These are phyloP conservation scores for Wickerhamomyces mucosus DNA, from an alignment of 805 yeast species.

Conservation along the genomic window DNA sequence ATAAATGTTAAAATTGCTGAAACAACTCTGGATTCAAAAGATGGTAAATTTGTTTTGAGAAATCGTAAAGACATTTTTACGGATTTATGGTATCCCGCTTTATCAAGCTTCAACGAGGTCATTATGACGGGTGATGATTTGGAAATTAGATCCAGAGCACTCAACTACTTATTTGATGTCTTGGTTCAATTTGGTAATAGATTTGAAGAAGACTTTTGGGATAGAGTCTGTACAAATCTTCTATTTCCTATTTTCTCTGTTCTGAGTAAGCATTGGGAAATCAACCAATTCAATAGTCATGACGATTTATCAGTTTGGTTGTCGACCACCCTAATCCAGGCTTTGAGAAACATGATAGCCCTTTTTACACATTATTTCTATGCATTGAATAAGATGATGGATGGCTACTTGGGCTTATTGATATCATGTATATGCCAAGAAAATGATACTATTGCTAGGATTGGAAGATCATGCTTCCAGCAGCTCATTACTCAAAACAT, in stretches of 20 bases:
- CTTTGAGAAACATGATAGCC: constrained; percentile 78
- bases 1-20: constrained; percentile 53
- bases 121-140: constrained; percentile 91
- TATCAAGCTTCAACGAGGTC: constrained; percentile 76
- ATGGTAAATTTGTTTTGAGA: constrained; percentile 10
- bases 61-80: constrained; percentile 35
- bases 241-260: constrained; percentile 87
- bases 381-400: constrained; percentile 61
- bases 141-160: constrained; percentile 86
- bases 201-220: constrained; percentile 77
- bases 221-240: constrained; percentile 61
- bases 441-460: constrained; percentile 91
- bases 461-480: constrained; percentile 84
- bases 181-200: constrained; percentile 70
- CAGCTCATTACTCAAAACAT: constrained; percentile 73
- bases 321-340: constrained; percentile 93
- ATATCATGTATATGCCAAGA: constrained; percentile 92
- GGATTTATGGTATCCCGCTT: constrained; percentile 78
- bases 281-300: constrained; percentile 53
- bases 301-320: constrained; percentile 94
- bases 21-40: constrained; percentile 23
- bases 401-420: constrained; percentile 68
- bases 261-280: constrained; percentile 65
- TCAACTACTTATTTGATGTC: constrained; percentile 74
- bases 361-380: constrained; percentile 78